Conservation (phyloP, 1,284 basidiomycete genomes). For the Ustilago esculenta region DNA sequence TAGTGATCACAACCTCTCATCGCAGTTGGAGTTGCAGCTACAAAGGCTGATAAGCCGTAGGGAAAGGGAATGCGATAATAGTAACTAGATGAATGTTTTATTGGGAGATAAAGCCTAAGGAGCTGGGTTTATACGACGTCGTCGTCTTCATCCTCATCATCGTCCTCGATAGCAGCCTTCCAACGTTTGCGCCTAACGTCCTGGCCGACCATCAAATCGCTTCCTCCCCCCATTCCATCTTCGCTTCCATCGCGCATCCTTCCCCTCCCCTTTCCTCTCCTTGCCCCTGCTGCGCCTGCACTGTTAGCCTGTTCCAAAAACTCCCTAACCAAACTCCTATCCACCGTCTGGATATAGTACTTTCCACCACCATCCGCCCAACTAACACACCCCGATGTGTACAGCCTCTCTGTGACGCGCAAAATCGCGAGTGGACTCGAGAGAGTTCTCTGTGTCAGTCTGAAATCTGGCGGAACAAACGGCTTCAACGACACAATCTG, state of each 20-base stretch:
- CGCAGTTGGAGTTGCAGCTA: too few species aligned
- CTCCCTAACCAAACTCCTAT: conserved; percentile 42
- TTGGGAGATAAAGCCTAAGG: too few species aligned
- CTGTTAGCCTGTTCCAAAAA: conserved; percentile 19
- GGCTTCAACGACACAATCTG: conserved; percentile 71
- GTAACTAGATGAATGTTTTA: too few species aligned
- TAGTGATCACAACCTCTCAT: too few species aligned
- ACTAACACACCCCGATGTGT: conserved; percentile 58
- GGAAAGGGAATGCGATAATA: too few species aligned
- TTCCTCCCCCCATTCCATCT: background rate
- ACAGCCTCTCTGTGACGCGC: conserved; percentile 53
- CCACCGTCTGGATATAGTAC: conserved; percentile 63
- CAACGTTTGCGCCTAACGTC: conserved; percentile 36
- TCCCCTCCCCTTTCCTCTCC: background rate
- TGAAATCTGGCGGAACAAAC: conserved; percentile 70
- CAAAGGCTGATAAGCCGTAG: too few species aligned
- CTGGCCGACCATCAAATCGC: conserved; percentile 27
- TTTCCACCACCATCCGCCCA: conserved; percentile 64
- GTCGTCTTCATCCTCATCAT: conserved; percentile 24
- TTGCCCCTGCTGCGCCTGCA: background rate
- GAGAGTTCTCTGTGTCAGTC: conserved; percentile 69
- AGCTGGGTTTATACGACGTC: background rate
- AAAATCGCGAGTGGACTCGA: conserved; percentile 62
- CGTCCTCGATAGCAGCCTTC: conserved; percentile 32
- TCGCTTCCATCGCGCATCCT: background rate